Evolutionary conservation across 495 filamentous ascomycete species (phyloP).

Genomic region (Hypoxylon cercidicola): DNA sequence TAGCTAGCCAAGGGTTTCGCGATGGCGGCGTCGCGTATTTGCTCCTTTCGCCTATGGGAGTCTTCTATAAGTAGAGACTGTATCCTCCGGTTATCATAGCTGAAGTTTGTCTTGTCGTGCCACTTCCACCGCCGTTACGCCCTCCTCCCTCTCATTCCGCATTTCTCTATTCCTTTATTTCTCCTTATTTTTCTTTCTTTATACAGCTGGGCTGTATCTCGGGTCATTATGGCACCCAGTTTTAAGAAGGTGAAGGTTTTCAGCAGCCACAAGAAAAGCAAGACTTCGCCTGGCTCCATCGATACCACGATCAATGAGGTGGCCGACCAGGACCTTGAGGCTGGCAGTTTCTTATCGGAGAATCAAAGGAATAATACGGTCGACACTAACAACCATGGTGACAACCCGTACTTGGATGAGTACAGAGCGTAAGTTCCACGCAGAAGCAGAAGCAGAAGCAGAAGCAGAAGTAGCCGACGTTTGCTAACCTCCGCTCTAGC

Average conservation of each 20-base stretch:
- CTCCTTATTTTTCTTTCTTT: slow-evolving; percentile 17
- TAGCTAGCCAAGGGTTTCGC: slow-evolving; percentile 38
- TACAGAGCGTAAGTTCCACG: slow-evolving; percentile 46
- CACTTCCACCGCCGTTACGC: slow-evolving; percentile 17
- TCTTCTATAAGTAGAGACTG: slow-evolving; percentile 40
- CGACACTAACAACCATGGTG: slow-evolving; percentile 30
- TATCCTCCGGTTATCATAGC: slow-evolving; percentile 18
- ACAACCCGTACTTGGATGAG: slow-evolving; percentile 49
- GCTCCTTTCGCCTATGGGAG: slow-evolving; percentile 2
- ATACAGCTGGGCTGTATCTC: slow-evolving; percentile 44
- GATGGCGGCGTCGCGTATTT: slow-evolving; percentile 24
- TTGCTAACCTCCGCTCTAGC: slow-evolving; percentile 23
- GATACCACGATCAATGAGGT: slow-evolving; percentile 27
- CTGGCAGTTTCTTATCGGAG: slow-evolving; percentile 42
- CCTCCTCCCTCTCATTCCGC: slow-evolving; percentile 33
- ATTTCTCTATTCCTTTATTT: slow-evolving; percentile 17
- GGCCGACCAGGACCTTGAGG: slow-evolving; percentile 36
- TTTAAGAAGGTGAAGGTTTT: slow-evolving; percentile 40
- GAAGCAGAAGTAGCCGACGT: neutral
- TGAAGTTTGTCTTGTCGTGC: slow-evolving; percentile 17
- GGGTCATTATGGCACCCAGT: slow-evolving; percentile 43
- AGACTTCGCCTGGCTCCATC: slow-evolving; percentile 24
- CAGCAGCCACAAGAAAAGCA: slow-evolving; percentile 23
- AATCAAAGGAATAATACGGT: slow-evolving; percentile 35
- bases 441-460: neutral